Evolutionary conservation across 2,329 filamentous ascomycete species (phyloP), one percentile per base, ranked within the genome.

Genomic region (Huntiella savannae): DNA sequence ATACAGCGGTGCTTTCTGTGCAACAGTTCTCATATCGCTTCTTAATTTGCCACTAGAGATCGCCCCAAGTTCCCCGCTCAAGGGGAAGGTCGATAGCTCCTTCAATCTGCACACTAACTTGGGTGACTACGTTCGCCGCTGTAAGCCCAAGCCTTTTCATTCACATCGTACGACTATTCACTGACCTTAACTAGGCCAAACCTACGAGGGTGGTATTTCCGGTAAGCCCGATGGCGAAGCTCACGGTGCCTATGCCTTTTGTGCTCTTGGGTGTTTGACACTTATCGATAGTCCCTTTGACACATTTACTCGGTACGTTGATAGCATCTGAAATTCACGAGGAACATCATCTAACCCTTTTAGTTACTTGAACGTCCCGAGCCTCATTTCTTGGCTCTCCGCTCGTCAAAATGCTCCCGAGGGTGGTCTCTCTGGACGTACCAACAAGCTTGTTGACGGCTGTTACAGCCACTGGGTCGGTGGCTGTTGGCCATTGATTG

Each of bases 401-500:
- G 77, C 83, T 39, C 79, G 86, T 50, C 91, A 98, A 61, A 82
- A 88, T 59, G 77, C 78, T 28, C 91, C 88, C 3, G 91, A 96
- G 60, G 87, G 87, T 52, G 91, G 91, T 33, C 87, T 94, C 58
- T 82, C 84, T 36, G 91, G 91, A 51, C 80, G 91, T 54, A 94
- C 88, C 22, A 96, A 96, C 69, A 98, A 98, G 65, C 71, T 98
- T 32, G 91, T 96, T 32, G 91, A 98, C 61, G 91, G 88, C 40
- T 98, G 91, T 64, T 98, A 98, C 65, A 93, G 84, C 59, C 88
- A 95, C 62, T 98, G 91, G 91, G 81, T 94, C 33, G 91, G 91
- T 46, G 82, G 82, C 46, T 96, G 87, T 65, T 98, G 87, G 84
- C 80, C 88, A 40, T 64, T 98, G 53, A 69, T 96, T 54, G 82